Percentiles rank a stretch among this genome's conserved stretches.
phyloP scores from a whole-genome alignment of 2,329 filamentous ascomycete species.

The Lomentospora prolificans region DNA sequence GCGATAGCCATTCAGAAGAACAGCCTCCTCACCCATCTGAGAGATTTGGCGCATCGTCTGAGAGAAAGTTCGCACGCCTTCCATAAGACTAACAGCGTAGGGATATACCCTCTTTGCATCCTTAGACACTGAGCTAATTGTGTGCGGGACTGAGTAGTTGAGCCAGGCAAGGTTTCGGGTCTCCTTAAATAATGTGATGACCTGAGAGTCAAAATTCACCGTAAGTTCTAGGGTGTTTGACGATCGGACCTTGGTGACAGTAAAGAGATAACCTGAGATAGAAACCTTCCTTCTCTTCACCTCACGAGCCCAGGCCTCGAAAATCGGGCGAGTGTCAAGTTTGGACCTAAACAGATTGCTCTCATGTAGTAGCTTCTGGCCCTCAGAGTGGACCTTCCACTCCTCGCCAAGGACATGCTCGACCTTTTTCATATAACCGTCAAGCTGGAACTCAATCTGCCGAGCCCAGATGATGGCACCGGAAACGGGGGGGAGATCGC shows the following conservation, averaged over 20 bases:
- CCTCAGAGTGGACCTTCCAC: slow-evolving; percentile 90
- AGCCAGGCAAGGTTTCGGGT: slow-evolving; percentile 94
- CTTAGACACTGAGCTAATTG: slow-evolving; percentile 91
- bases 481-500: slow-evolving; percentile 89
- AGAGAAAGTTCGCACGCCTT: slow-evolving; percentile 87
- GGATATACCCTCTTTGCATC: slow-evolving; percentile 98
- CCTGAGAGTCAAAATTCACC: slow-evolving; percentile 95
- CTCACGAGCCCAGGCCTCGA: slow-evolving; percentile 89
- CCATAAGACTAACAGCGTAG: slow-evolving; percentile 96
- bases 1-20: slow-evolving; percentile 81
- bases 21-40: slow-evolving; percentile 77
- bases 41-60: slow-evolving; percentile 80
- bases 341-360: slow-evolving; percentile 93
- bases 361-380: slow-evolving; percentile 85
- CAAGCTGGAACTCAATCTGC: slow-evolving; percentile 91
- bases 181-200: slow-evolving; percentile 97
- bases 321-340: slow-evolving; percentile 86
- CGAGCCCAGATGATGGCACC: slow-evolving; percentile 96
- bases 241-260: slow-evolving; percentile 79
- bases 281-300: slow-evolving; percentile 81
- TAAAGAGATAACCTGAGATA: slow-evolving; percentile 86
- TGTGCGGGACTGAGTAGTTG: slow-evolving; percentile 86
- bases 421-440: slow-evolving; percentile 98
- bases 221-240: slow-evolving; percentile 76
- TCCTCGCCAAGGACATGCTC: slow-evolving; percentile 92